Evolutionary conservation across 108 stramenopile genomes (phyloP).

Genomic region (Nitzschia sp.): DNA sequence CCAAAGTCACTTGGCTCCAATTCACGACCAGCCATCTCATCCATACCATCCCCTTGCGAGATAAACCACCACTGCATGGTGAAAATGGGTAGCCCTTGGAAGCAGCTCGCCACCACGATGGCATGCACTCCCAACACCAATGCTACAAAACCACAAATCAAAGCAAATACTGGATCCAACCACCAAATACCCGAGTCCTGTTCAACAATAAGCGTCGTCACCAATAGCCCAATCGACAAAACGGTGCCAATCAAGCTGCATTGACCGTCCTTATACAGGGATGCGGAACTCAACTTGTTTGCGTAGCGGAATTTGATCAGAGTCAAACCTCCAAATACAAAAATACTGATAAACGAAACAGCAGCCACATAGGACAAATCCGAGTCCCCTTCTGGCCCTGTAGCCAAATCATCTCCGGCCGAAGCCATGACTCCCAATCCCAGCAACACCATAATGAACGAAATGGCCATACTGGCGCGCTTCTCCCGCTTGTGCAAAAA

Average conservation of each 20-base stretch:
- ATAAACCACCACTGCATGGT: constrained; percentile 43
- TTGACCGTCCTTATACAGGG: constrained; percentile 72
- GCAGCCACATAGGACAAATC: constrained; percentile 38
- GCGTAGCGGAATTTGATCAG: constrained; percentile 74
- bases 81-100: constrained; percentile 41
- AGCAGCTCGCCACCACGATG: constrained; percentile 29
- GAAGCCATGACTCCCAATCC: constrained; percentile 53
- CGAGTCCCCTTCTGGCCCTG: constrained; percentile 35
- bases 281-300: constrained; percentile 44
- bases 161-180: constrained; percentile 70
- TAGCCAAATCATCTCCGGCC: constrained; percentile 47
- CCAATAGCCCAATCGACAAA: constrained; percentile 57
- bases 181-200: constrained; percentile 52
- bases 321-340: constrained; percentile 61
- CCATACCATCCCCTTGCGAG: constrained; percentile 30
- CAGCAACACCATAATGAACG: constrained; percentile 59
- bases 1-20: constrained; percentile 16
- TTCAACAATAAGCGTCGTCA: constrained; percentile 63
- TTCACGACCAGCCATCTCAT: constrained; percentile 24
- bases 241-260: constrained; percentile 76
- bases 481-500: constrained; percentile 58
- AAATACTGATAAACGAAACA: constrained; percentile 48
- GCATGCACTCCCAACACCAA: constrained; percentile 53
- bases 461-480: constrained; percentile 71
- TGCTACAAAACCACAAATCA: constrained; percentile 57